Percentiles rank a stretch among this genome's conserved stretches.
Conservation (phyloP, 345 rosid genomes). For the Acer yangbiense region DNA sequence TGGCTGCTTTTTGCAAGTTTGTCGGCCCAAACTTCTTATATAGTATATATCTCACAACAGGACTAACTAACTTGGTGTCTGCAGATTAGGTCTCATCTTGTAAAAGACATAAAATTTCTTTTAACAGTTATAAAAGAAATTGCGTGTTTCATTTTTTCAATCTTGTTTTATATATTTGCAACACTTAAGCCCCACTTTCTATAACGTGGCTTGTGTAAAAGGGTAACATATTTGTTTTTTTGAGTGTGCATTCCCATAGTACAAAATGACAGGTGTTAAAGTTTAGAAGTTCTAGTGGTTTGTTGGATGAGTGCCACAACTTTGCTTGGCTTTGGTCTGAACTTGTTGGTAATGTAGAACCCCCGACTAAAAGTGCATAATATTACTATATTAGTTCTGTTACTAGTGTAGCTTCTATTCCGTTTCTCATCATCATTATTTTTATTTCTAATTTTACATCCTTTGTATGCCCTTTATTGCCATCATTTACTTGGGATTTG, state of each 20-base stretch:
- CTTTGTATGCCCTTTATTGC: neutral
- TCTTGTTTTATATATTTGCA: neutral
- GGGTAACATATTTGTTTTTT: neutral
- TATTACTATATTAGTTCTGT: neutral
- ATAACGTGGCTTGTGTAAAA: neutral
- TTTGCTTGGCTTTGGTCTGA: neutral
- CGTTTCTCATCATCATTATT: neutral
- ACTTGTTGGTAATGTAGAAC: neutral
- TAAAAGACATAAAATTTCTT: constrained; percentile 1
- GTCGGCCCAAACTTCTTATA: neutral
- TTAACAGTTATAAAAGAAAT: neutral
- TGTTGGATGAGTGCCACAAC: neutral
- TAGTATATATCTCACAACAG: neutral
- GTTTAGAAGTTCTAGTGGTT: neutral
- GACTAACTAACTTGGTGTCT: constrained; percentile 1
- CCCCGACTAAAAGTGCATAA: neutral
- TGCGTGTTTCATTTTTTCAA: neutral
- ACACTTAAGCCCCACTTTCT: neutral
- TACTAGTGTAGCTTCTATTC: neutral
- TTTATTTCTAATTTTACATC: no score
- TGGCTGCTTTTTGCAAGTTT: neutral
- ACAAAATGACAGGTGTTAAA: neutral
- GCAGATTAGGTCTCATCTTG: neutral
- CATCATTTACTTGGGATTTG: neutral
- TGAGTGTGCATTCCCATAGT: neutral